Evolutionary conservation across 2,329 filamentous ascomycete species (phyloP).

Genomic region (Phymatotrichopsis omnivora): DNA sequence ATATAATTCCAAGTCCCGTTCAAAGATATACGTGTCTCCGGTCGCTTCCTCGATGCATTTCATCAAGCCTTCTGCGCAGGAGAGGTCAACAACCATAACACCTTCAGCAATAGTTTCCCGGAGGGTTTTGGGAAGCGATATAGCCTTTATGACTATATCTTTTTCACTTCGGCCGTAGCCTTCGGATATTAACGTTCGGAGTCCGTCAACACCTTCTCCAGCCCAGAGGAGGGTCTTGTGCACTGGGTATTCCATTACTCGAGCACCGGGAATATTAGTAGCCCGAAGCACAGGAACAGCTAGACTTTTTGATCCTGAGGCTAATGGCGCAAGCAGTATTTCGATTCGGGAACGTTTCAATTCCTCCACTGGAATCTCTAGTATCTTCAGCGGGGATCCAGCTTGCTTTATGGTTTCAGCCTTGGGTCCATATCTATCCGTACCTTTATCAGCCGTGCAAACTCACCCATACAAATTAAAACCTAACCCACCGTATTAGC

Average conservation of each 20-base stretch:
- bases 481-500: slow-evolving; percentile 39
- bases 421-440: slow-evolving; percentile 14
- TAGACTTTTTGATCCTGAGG: slow-evolving; percentile 38
- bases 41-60: slow-evolving; percentile 1
- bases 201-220: slow-evolving; percentile 13
- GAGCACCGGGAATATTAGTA: slow-evolving; percentile 44
- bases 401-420: slow-evolving; percentile 13
- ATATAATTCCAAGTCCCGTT: slow-evolving; percentile 3
- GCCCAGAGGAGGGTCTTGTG: slow-evolving; percentile 49
- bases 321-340: slow-evolving; percentile 48
- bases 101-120: no score
- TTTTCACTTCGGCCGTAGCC: background rate
- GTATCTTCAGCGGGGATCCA: slow-evolving; percentile 38
- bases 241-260: slow-evolving; percentile 51
- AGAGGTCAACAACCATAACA: slow-evolving; percentile 16
- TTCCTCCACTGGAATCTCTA: slow-evolving; percentile 47
- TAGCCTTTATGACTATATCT: slow-evolving; percentile 8
- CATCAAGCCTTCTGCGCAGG: slow-evolving; percentile 8
- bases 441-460: background rate
- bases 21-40: background rate
- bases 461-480: slow-evolving; percentile 30
- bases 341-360: slow-evolving; percentile 50
- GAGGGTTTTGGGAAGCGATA: slow-evolving; percentile 19
- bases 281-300: slow-evolving; percentile 46
- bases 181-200: slow-evolving; percentile 8